Evolutionary conservation across 306 rosid species (phyloP), one percentile per base, ranked within the genome.

Genomic region (Acacia melanoxylon): DNA sequence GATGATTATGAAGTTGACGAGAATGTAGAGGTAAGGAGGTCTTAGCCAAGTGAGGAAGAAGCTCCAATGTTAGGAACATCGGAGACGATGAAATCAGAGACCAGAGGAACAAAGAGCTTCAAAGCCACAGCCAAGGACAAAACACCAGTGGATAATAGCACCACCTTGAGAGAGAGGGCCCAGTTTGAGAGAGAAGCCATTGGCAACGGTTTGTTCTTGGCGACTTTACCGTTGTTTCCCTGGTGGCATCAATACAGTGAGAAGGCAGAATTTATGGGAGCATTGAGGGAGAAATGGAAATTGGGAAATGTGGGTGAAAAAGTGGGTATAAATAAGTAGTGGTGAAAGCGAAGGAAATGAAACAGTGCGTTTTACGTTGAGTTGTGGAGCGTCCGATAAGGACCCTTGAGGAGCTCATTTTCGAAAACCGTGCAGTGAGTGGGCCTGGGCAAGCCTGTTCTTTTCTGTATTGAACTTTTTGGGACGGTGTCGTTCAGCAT

Each of bases 401-500:
- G 70, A 70, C 37, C 41, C n/a, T 6, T 19, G 7, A 11, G 19
- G 31, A 4, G 2, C 6, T 58, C 27, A 4, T 73, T 16, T 79
- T 71, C 29, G 45, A 27, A 79, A 51, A 73, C 0, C 25, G 65
- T 31, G 63, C 25, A 6, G 6, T 2, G 54, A 15, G 42, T 63
- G 69, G n/a, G 22, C 10, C 22, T 0, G 6, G 19, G 15, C 49
- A 45, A 2, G 10, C 10, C 13, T 14, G 16, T 48, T 48, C 62
- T n/a, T n/a, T 56, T 20, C 11, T n/a, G 13, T 6, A 37, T 37
- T 6, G 41, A 37, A 37, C 41, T 37, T 37, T 37, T 37, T 5
- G 41, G 41, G 8, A 6, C 49, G 16, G 5, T 45, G 4, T 11
- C 49, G 72, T 88, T 94, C 46, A 90, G 90, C 91, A 82, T 20